A percentile compares a stretch with the other conserved stretches of the same genome.
phyloP scores from a whole-genome alignment of 2,329 filamentous ascomycete genomes.

The Cladosporium sp. region DNA sequence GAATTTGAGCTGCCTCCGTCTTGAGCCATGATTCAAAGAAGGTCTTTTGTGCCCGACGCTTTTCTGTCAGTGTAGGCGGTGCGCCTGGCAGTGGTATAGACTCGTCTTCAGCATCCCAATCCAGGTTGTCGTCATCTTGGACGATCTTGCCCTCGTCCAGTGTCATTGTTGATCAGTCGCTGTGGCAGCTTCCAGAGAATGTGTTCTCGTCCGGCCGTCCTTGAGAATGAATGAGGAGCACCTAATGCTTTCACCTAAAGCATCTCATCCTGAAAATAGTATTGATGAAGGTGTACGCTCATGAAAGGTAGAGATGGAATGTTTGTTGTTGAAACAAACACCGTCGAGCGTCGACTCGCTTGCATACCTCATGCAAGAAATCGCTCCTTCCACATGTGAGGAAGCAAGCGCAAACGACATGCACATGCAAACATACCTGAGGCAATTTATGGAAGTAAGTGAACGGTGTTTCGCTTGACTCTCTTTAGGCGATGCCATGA shows the following conservation, averaged over 20 bases:
- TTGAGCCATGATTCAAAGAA: slow-evolving; percentile 40
- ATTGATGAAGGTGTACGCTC: too few relatives aligned
- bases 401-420: too few relatives aligned
- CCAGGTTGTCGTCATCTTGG: not conserved
- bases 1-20: slow-evolving; percentile 39
- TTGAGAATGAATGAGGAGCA: not conserved
- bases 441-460: too few relatives aligned
- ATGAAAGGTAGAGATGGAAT: not conserved
- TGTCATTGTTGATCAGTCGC: not conserved
- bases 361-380: too few relatives aligned
- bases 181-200: not conserved
- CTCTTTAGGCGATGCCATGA: too few relatives aligned
- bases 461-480: too few relatives aligned
- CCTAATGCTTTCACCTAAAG: too few relatives aligned
- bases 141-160: not conserved
- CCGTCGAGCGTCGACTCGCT: not conserved
- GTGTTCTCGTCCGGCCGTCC: not conserved
- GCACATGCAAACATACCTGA: too few relatives aligned
- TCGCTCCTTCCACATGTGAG: too few relatives aligned
- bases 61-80: slow-evolving; percentile 32
- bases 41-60: slow-evolving; percentile 38
- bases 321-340: slow-evolving; percentile 14
- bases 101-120: slow-evolving; percentile 19
- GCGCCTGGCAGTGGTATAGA: slow-evolving; percentile 7
- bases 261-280: too few relatives aligned